phyloP scores from a whole-genome alignment of 2,329 filamentous ascomycete genomes.

The Macroventuria anomochaeta region DNA sequence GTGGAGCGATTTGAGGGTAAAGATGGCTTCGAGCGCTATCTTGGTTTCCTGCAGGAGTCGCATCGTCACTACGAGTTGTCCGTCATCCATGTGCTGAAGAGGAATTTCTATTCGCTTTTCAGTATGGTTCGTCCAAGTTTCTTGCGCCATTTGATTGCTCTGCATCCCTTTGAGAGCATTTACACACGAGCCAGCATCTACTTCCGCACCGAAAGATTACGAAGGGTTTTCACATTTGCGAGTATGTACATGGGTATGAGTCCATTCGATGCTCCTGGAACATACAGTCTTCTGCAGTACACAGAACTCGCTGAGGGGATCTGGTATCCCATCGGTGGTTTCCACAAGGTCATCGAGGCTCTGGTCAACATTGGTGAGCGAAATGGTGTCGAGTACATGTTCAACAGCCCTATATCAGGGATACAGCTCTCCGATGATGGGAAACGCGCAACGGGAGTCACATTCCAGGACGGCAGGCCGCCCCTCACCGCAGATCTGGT shows the following conservation, averaged over 20 bases:
- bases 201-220: constrained; percentile 72
- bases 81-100: constrained; percentile 68
- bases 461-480: constrained; percentile 62
- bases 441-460: constrained; percentile 63
- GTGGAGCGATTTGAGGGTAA: constrained; percentile 76
- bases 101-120: constrained; percentile 68
- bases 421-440: constrained; percentile 63
- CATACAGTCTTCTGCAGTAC: constrained; percentile 76
- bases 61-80: constrained; percentile 74
- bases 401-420: constrained; percentile 63
- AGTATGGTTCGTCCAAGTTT: constrained; percentile 66
- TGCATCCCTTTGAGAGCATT: constrained; percentile 76
- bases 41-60: constrained; percentile 70
- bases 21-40: constrained; percentile 72
- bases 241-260: constrained; percentile 87
- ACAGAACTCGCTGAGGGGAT: constrained; percentile 78
- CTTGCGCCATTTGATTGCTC: constrained; percentile 61
- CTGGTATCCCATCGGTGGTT: constrained; percentile 75
- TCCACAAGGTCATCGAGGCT: constrained; percentile 67
- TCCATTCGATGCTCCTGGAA: constrained; percentile 76
- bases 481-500: constrained; percentile 69
- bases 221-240: constrained; percentile 76
- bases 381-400: constrained; percentile 67
- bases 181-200: constrained; percentile 70
- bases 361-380: constrained; percentile 68